Conservation (phyloP, 768 basidiomycete species). For the Ramaria sp. region DNA sequence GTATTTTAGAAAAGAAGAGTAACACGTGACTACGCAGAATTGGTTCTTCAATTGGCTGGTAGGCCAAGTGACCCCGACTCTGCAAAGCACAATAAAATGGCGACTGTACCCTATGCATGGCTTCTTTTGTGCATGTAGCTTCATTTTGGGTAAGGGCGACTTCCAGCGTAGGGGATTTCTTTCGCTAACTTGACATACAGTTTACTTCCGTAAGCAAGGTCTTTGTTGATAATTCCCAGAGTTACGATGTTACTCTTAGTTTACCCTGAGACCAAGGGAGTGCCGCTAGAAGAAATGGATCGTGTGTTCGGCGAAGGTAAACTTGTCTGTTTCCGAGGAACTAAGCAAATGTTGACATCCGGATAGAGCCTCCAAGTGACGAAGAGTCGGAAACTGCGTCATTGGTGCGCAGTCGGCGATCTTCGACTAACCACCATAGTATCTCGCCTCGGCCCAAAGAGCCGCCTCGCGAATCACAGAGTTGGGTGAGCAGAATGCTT, state of each 20-base stretch:
- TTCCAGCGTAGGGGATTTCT: background rate
- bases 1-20: background rate
- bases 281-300: constrained; percentile 87
- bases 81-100: constrained; percentile 86
- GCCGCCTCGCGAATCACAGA: background rate
- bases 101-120: constrained; percentile 92
- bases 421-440: constrained; percentile 29
- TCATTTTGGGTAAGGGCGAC: constrained; percentile 51
- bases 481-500: constrained; percentile 2
- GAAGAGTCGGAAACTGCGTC: constrained; percentile 56
- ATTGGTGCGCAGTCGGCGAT: constrained; percentile 27
- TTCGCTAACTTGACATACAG: constrained; percentile 23
- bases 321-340: background rate
- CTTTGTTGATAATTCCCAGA: background rate
- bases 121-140: constrained; percentile 82
- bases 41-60: constrained; percentile 84
- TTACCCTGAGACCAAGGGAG: constrained; percentile 80
- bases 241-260: constrained; percentile 29
- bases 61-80: constrained; percentile 74
- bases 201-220: constrained; percentile 59
- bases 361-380: constrained; percentile 24
- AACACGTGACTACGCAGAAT: constrained; percentile 4
- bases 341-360: background rate
- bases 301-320: constrained; percentile 79
- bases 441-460: constrained; percentile 17